A percentile compares a stretch with the other conserved stretches of the same genome.
These are phyloP conservation scores for Talaromyces ruber DNA, from an alignment of 495 filamentous ascomycete species.

Conservation along the genomic window DNA sequence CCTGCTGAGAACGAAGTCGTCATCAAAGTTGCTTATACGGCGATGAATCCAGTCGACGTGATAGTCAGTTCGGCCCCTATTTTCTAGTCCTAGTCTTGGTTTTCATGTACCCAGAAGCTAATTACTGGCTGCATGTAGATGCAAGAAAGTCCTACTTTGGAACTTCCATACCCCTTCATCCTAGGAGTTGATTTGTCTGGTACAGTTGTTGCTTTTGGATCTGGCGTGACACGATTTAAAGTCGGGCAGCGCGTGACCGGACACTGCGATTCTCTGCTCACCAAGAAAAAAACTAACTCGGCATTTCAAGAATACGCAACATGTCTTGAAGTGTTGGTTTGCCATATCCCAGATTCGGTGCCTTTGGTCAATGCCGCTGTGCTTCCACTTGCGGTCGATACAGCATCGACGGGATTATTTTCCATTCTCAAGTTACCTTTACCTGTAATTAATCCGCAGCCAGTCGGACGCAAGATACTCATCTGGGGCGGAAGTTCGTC, in stretches of 20 bases:
- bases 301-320: slow-evolving; percentile 25
- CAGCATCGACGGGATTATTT: slow-evolving; percentile 39
- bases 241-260: slow-evolving; percentile 17
- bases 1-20: slow-evolving; percentile 14
- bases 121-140: not conserved
- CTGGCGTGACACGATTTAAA: slow-evolving; percentile 30
- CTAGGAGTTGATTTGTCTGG: slow-evolving; percentile 41
- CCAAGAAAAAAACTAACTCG: slow-evolving; percentile 13
- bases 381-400: slow-evolving; percentile 37
- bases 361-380: slow-evolving; percentile 33
- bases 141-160: slow-evolving; percentile 3
- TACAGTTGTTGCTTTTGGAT: slow-evolving; percentile 33
- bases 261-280: slow-evolving; percentile 8
- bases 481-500: slow-evolving; percentile 28
- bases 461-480: slow-evolving; percentile 17
- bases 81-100: not conserved
- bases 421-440: slow-evolving; percentile 22
- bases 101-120: not conserved
- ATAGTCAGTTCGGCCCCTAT: slow-evolving; percentile 9
- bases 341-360: slow-evolving; percentile 29
- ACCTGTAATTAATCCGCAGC: slow-evolving; percentile 12
- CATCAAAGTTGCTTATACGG: slow-evolving; percentile 14
- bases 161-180: slow-evolving; percentile 25
- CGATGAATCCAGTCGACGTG: slow-evolving; percentile 14
- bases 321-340: slow-evolving; percentile 13